phyloP scores from a whole-genome alignment of 2,329 filamentous ascomycete genomes.

The Pseudogymnoascus sp. region DNA sequence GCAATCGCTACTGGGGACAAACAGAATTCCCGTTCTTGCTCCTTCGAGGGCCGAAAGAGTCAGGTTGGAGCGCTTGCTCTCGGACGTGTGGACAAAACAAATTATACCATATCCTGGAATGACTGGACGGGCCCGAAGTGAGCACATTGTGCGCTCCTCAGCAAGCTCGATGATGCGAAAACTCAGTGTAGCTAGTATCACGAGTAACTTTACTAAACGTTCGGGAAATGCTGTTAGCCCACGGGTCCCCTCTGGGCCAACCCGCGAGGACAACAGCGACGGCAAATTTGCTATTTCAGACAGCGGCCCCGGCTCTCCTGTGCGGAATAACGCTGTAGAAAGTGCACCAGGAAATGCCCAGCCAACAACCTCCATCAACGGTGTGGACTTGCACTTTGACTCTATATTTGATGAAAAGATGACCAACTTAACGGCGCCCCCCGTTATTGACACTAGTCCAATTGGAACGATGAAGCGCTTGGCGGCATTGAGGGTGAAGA shows the following conservation, averaged over 20 bases:
- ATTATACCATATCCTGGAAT: slow-evolving; percentile 78
- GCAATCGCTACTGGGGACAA: slow-evolving; percentile 68
- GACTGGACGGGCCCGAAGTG: slow-evolving; percentile 54
- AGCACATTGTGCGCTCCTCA: slow-evolving; percentile 69
- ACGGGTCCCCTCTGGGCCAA: background rate
- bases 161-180: slow-evolving; percentile 83
- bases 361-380: background rate
- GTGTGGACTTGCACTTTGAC: background rate
- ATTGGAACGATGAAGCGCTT: slow-evolving; percentile 20
- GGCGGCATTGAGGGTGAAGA: slow-evolving; percentile 22
- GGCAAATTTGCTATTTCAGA: background rate
- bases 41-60: slow-evolving; percentile 69
- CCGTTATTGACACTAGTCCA: slow-evolving; percentile 15
- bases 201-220: slow-evolving; percentile 67
- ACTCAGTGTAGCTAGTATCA: slow-evolving; percentile 73
- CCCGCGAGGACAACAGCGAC: background rate
- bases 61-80: slow-evolving; percentile 64
- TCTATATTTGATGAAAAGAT: slow-evolving; percentile 8
- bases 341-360: background rate
- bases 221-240: slow-evolving; percentile 47
- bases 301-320: background rate
- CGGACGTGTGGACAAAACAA: slow-evolving; percentile 79
- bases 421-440: background rate
- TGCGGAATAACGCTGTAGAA: background rate
- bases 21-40: slow-evolving; percentile 61